Evolutionary conservation across 208 protist genomes (phyloP), one percentile per base, ranked within the genome.

Genomic region (Trypanosomatidae sp.): DNA sequence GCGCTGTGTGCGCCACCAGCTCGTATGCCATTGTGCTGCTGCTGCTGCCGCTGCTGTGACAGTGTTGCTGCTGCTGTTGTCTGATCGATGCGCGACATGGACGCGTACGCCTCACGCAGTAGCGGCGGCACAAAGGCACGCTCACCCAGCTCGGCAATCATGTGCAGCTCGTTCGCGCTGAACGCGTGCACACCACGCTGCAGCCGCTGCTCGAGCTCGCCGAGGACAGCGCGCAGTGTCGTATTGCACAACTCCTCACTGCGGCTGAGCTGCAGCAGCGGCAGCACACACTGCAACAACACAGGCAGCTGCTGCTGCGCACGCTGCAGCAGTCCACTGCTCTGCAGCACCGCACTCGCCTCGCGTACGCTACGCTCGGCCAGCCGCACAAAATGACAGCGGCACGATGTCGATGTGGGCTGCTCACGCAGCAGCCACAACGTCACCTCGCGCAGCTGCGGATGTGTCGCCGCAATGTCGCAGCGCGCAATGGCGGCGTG

Each of bases 381-480:
- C 15, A 91, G 60, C 11, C 60, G 63, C 33, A 62, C 56, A 33
- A 87, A 87, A 48, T 91, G 76, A 2, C 45, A 54, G 27, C 54
- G 52, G 53, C 71, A 84, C 19, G 53, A 45, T 1, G 46, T 20
- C 27, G 60, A 75, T 10, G 48, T 27, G 20, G 68, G 61, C 48
- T 65, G 66, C 56, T 91, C 71, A 8, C 61, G 58, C 54, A 91
- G 63, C 56, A 91, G 53, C 82, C 82, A 91, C 27, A 66, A 51
- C 33, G 71, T 73, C 21, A 91, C 52, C 15, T 65, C 66, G 4
- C 44, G 43, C 24, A 91, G 65, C 20, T 71, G 33, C 25, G 56
- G 54, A 43, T 53, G 75, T 4, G 65, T 48, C 32, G 33, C 43
- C 4, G 64, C 46, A 22, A 80, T 55, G 49, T 61, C 61, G 26